phyloP scores from a whole-genome alignment of 2,329 filamentous ascomycete species.

The Cladosporium colombiae region DNA sequence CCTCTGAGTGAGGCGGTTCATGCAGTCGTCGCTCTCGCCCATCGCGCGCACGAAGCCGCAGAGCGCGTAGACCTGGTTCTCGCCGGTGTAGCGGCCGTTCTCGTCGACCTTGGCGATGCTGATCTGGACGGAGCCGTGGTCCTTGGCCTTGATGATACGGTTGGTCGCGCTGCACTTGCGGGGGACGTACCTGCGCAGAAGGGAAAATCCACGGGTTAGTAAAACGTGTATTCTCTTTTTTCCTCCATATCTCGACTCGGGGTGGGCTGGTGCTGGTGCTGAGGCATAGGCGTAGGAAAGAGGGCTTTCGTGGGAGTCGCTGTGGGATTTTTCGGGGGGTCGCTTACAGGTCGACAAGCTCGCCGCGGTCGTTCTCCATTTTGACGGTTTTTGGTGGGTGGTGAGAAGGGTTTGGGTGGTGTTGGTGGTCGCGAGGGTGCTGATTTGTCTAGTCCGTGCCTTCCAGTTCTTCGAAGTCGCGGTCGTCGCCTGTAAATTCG shows the following conservation, averaged over 20 bases:
- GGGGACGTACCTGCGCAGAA: conserved; percentile 76
- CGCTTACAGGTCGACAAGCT: conserved; percentile 97
- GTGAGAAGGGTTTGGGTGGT: conserved; percentile 9
- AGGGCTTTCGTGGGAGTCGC: conserved; percentile 6
- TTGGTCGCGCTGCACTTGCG: conserved; percentile 99
- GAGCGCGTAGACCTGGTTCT: conserved; percentile 96
- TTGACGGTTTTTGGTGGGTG: conserved; percentile 16
- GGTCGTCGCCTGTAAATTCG: conserved; percentile 11
- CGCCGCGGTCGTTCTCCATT: conserved; percentile 99
- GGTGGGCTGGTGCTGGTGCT: background rate
- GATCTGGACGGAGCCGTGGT: conserved; percentile 98
- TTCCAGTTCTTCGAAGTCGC: conserved; percentile 16
- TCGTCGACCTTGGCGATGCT: conserved; percentile 98
- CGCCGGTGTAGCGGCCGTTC: conserved; percentile 94
- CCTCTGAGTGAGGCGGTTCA: conserved; percentile 94
- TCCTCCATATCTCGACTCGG: conserved; percentile 27
- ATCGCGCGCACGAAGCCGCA: conserved; percentile 97
- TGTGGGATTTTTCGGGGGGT: background rate
- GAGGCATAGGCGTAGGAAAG: background rate
- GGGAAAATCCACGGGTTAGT: conserved; percentile 21
- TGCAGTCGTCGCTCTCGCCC: conserved; percentile 94
- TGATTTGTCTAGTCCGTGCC: conserved; percentile 19
- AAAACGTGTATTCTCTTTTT: conserved; percentile 26
- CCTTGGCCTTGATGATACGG: conserved; percentile 99
- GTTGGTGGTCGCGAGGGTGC: conserved; percentile 15